These are phyloP conservation scores for Tilletia indica DNA, from an alignment of 1,284 basidiomycete genomes.

Conservation along the genomic window DNA sequence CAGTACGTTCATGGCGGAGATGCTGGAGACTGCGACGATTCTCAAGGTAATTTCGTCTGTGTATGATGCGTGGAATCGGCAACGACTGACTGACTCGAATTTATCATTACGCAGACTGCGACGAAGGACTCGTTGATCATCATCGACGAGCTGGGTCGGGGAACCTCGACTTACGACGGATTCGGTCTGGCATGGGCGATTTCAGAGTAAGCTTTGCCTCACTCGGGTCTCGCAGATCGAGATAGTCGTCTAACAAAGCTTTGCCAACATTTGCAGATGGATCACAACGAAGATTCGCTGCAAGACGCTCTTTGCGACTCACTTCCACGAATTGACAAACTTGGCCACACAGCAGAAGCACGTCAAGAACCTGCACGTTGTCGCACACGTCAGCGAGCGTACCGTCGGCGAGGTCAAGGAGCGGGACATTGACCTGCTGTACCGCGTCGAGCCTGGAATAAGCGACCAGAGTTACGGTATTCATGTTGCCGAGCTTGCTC, in stretches of 20 bases:
- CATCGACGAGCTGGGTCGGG: slow-evolving; percentile 95
- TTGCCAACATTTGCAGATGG: slow-evolving; percentile 63
- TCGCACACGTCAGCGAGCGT: slow-evolving; percentile 75
- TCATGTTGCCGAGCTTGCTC: slow-evolving; percentile 91
- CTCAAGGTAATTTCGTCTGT: slow-evolving; percentile 65
- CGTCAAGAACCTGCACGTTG: slow-evolving; percentile 93
- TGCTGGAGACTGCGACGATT: slow-evolving; percentile 96
- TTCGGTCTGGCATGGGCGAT: slow-evolving; percentile 99
- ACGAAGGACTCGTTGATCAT: slow-evolving; percentile 91
- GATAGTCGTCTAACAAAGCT: too few species aligned
- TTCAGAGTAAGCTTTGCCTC: slow-evolving; percentile 64
- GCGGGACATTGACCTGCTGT: slow-evolving; percentile 70
- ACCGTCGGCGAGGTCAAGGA: slow-evolving; percentile 32
- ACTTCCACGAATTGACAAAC: slow-evolving; percentile 95
- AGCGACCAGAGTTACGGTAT: slow-evolving; percentile 97
- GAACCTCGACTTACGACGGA: slow-evolving; percentile 98
- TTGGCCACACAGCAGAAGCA: slow-evolving; percentile 80
- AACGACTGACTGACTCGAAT: background rate
- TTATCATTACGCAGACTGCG: slow-evolving; percentile 61
- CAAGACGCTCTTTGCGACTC: slow-evolving; percentile 83
- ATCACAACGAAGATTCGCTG: slow-evolving; percentile 83
- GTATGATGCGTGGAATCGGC: slow-evolving; percentile 59
- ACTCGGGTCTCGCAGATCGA: background rate
- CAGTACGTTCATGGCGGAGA: slow-evolving; percentile 99
- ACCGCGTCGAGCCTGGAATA: slow-evolving; percentile 73